These are phyloP conservation scores for Podaxis pistillaris DNA, from an alignment of 768 basidiomycete genomes.

Conservation along the genomic window DNA sequence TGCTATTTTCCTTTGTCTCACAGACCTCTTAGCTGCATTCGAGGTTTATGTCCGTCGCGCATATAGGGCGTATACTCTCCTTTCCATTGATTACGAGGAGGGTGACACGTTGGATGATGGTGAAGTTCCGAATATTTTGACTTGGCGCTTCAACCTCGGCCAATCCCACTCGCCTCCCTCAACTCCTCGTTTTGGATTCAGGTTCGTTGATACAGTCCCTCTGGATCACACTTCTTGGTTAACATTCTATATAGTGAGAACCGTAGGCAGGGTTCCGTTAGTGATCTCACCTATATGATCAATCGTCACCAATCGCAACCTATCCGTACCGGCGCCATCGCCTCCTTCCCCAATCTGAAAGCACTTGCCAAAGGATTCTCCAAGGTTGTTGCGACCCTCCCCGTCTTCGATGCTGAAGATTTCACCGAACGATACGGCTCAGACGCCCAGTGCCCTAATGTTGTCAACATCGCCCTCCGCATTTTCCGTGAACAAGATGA, in stretches of 20 bases:
- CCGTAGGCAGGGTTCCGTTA: slow-evolving; percentile 87
- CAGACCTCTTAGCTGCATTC: slow-evolving; percentile 65
- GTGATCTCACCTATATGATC: slow-evolving; percentile 93
- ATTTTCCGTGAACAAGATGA: slow-evolving; percentile 83
- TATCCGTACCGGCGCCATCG: slow-evolving; percentile 85
- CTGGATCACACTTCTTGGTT: background rate
- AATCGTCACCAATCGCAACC: slow-evolving; percentile 85
- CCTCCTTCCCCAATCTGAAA: slow-evolving; percentile 78
- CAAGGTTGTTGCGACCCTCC: slow-evolving; percentile 70
- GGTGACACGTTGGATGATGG: slow-evolving; percentile 84
- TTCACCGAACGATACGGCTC: slow-evolving; percentile 74
- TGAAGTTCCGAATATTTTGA: slow-evolving; percentile 75
- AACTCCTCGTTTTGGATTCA: slow-evolving; percentile 64
- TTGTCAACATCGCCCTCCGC: slow-evolving; percentile 91
- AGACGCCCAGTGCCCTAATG: slow-evolving; percentile 79
- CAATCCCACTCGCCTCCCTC: slow-evolving; percentile 84
- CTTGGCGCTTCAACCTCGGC: slow-evolving; percentile 95
- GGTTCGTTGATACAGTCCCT: slow-evolving; percentile 32
- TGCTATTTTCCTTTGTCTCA: background rate
- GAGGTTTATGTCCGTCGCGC: slow-evolving; percentile 96
- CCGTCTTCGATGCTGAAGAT: slow-evolving; percentile 69
- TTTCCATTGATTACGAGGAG: slow-evolving; percentile 94
- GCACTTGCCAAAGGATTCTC: slow-evolving; percentile 73
- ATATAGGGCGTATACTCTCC: slow-evolving; percentile 88
- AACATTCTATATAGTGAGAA: slow-evolving; percentile 42